These are phyloP conservation scores for Pichia phayaonensis DNA, from an alignment of 805 yeast species.

Conservation along the genomic window DNA sequence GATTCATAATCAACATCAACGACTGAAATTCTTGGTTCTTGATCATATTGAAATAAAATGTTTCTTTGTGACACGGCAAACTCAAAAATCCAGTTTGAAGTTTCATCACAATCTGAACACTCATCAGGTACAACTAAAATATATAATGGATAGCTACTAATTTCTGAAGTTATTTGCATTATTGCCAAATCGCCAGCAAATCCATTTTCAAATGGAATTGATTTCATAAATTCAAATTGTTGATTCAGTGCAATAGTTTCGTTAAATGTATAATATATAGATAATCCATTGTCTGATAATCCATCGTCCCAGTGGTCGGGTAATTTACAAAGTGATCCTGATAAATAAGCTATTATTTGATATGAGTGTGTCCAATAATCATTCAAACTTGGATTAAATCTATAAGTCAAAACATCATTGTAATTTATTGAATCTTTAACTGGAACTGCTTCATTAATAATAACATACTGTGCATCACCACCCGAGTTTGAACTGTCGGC, in stretches of 20 bases:
- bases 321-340: conserved; percentile 43
- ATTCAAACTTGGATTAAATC: conserved; percentile 1
- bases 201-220: conserved; percentile 18
- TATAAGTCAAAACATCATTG: conserved; percentile 2
- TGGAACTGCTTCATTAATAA: conserved; percentile 8
- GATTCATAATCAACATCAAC: conserved; percentile 67
- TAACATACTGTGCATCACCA: background rate
- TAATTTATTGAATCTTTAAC: conserved; percentile 10
- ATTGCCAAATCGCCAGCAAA: conserved; percentile 19
- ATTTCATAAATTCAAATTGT: conserved; percentile 10
- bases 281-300: conserved; percentile 17
- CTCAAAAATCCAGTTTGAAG: conserved; percentile 48
- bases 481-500: background rate
- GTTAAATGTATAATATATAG: conserved; percentile 23
- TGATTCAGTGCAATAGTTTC: conserved; percentile 9
- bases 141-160: conserved; percentile 9
- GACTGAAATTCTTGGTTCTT: conserved; percentile 42
- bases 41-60: conserved; percentile 65
- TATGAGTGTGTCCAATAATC: conserved; percentile 24
- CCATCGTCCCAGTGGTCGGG: conserved; percentile 17
- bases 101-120: conserved; percentile 15
- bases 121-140: conserved; percentile 20
- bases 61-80: conserved; percentile 59
- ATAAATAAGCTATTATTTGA: conserved; percentile 40
- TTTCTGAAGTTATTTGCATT: conserved; percentile 5